Evolutionary conservation across 345 rosid genomes (phyloP), one percentile per base, ranked within the genome.

Genomic region (Gossypium stocksii): DNA sequence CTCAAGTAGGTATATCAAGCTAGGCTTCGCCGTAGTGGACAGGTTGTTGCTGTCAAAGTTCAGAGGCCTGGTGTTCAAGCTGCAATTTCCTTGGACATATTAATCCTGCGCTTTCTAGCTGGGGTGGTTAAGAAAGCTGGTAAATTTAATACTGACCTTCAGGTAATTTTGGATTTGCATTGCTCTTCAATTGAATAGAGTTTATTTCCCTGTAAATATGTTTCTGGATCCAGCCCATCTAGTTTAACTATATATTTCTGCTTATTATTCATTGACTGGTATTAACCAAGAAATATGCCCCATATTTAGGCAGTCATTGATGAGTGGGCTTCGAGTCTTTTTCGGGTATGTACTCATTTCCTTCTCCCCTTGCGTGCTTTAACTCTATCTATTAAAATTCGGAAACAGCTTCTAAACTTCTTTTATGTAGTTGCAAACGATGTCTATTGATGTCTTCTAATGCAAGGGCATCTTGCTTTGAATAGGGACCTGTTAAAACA

Each of bases 291-390:
- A 79, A 77, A 4, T 60, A 59, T 77, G 76, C 72, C 63, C 62
- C 77, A 74, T 81, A 72, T 85, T 84, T 91, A 92, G 97, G 97
- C 95, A 54, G 86, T 94, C 80, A 86, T 89, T 84, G 97, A 94
- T 77, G 97, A 94, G 76, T 94, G 97, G 98, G 98, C 97, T 29
- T 89, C 95, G 10, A 94, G 97, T 80, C 94, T 94, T 72, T 92
- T 94, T 68, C 91, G 87, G 95, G 97, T 94, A 88, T 65, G 70
- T 69, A 16, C 74, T 71, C 16, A 66, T 77, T 70, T 78, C 34
- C 43, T 76, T 77, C 10, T 70, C 63, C 64, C 63, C 34, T 14
- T 54, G 4, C 2, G 2, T 58, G 56, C 66, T 60, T 17, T 27
- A 9, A 59, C 25, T 23, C 17, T 45, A 17, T 66, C 12, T 67